Base-by-base conservation (phyloP, 345 rosid species). In the Euphorbia tirucalli region DNA sequence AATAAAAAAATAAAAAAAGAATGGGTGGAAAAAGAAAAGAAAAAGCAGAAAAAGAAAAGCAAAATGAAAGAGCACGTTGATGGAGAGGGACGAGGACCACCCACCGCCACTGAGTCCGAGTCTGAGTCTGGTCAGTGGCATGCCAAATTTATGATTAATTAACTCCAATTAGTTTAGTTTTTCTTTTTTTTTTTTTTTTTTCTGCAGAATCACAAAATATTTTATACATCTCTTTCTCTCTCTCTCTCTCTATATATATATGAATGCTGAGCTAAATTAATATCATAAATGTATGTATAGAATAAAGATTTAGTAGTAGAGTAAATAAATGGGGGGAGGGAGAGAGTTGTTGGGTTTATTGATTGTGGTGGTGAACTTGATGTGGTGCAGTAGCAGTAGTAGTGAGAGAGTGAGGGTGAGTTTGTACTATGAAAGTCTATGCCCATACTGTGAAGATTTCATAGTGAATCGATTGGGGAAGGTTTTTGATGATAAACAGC, bases 401-500 rank as follows among this genome's bases (percentile, higher is more conserved):
- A 11, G 30, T 70, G 72, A 72, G 22, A 86, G 75, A 30, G 95
- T 94, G 7, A 83, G 82, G 0, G 41, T 94, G 61, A 86, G 90
- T 70, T 61, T 94, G 49, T 91, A 91, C 87, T 89, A 91, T 59
- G 97, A 91, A 78, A 65, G 91, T 21, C 78, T 93, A 8, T 91
- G 97, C 61, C 97, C 96, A 0, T 84, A 79, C 71, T 91, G 88
- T 69, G 88, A 91, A 32, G 78, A 87, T 67, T 94, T 94, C 82
- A 87, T 94, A 7, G 95, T 83, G 10, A 86, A 94, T 75, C 82
- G 83, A 77, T 78, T 94, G 66, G 84, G 76, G 8, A 85, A 86
- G 80, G 64, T 90, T 70, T 90, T 94, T 63, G 68, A 84, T 65
- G 71, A 84, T 28, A 62, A 18, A 28, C 89, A 84, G 5, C 89